Base-by-base conservation (phyloP, 192 early-diverging fungal genomes). In the Coemansia asiatica region DNA sequence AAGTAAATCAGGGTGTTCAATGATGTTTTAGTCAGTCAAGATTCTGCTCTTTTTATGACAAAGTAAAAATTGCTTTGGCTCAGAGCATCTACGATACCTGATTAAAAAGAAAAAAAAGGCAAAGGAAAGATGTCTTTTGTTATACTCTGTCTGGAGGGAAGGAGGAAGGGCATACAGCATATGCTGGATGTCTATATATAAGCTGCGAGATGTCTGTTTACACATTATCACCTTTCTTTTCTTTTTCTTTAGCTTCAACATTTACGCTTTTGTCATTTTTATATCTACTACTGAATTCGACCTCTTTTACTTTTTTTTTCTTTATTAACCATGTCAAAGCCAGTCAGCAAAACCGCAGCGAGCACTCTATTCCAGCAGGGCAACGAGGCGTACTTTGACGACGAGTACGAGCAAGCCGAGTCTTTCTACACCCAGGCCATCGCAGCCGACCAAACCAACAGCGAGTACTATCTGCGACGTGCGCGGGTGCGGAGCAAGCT, bases 341-440 rank as follows among this genome's bases (percentile, higher is more conserved):
- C 56, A 15, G 63, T 63, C 19, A 69, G 64, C 61, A 71, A 78
- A 51, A 63, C 66, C 56, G 46, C 69, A 0, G 81, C 64, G 64
- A 74, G 72, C 22, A 46, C 31, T 8, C 66, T 74, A 59, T 78
- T 63, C 36, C 66, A 74, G 54, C 61, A 86, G 67, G 94, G 88
- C 15, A 91, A 87, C 71, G 85, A 89, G 64, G 89, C 89, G 38
- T 92, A 88, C 68, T 87, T 91, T 68, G 89, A 91, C 57, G 91
- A 91, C 59, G 90, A 91, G 61, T 94, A 85, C 64, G 85, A 89
- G 46, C 81, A 85, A 46, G 90, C 93, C 31, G 79, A 92, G 61
- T 66, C 68, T 7, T 82, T 92, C 31, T 94, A 86, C 73, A 85
- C 84, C 6, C 74, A 88, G 66, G 87, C 90, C 21, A 87, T 93